phyloP scores from a whole-genome alignment of 2,329 filamentous ascomycete genomes.

The Fusarium robinianum region DNA sequence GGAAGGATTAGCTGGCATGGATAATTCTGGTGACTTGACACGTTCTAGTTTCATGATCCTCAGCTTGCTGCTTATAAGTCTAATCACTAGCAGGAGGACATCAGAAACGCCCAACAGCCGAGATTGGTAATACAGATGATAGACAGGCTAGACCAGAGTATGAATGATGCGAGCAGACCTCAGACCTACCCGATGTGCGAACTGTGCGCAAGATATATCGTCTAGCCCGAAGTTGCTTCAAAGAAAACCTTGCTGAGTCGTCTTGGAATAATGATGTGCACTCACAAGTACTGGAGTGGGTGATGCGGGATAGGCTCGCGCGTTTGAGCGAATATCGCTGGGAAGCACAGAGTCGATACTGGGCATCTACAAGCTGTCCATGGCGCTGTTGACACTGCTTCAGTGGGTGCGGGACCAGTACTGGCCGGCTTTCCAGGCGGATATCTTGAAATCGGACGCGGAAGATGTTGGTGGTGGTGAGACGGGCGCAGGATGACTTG shows the following conservation, averaged over 20 bases:
- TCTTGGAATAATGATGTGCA: constrained; percentile 11
- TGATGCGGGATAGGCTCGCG: constrained; percentile 5
- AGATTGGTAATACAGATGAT: no score
- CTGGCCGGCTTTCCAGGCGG: constrained; percentile 5
- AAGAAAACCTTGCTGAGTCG: constrained; percentile 8
- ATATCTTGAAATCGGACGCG: not conserved
- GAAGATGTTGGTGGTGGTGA: not conserved
- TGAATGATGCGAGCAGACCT: no score
- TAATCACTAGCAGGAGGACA: no score
- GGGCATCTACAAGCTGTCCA: constrained; percentile 8
- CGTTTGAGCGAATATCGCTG: constrained; percentile 4
- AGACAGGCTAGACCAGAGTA: no score
- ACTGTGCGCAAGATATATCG: constrained; percentile 6
- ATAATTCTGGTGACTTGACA: no score
- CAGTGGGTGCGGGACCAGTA: constrained; percentile 1
- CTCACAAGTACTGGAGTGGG: constrained; percentile 6
- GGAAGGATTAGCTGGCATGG: no score
- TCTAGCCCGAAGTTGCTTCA: constrained; percentile 7
- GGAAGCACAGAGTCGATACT: constrained; percentile 7
- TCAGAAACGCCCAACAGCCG: no score
- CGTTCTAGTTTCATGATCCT: no score
- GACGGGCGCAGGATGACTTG: not conserved
- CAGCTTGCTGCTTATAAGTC: no score
- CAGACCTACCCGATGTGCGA: not conserved
- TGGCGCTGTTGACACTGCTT: constrained; percentile 2